Conservation (phyloP, 768 basidiomycete species). For the Tylopilus rubrobrunneus region DNA sequence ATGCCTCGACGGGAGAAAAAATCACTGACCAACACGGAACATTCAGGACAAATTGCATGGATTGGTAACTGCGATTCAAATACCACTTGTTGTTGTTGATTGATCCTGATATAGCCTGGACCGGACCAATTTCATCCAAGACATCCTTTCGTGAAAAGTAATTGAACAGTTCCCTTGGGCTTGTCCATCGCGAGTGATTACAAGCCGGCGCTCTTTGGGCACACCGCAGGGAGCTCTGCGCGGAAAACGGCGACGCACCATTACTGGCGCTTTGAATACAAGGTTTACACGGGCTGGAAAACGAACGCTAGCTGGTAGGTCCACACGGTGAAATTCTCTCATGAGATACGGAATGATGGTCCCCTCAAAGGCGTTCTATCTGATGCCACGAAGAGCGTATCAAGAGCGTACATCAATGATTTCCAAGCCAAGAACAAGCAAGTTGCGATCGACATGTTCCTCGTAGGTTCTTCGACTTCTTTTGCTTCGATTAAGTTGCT, state of each 20-base stretch:
- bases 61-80: slow-evolving; percentile 57
- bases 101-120: slow-evolving; percentile 62
- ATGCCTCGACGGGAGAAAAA: slow-evolving; percentile 57
- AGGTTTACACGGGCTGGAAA: slow-evolving; percentile 95
- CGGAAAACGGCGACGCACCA: slow-evolving; percentile 91
- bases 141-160: slow-evolving; percentile 80
- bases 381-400: slow-evolving; percentile 95
- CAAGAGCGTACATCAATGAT: slow-evolving; percentile 95
- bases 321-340: no score
- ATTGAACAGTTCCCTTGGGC: slow-evolving; percentile 79
- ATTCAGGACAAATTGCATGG: slow-evolving; percentile 93
- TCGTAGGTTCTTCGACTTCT: slow-evolving; percentile 49
- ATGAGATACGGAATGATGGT: background rate
- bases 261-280: slow-evolving; percentile 91
- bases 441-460: slow-evolving; percentile 89
- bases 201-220: slow-evolving; percentile 70
- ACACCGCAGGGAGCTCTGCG: slow-evolving; percentile 92
- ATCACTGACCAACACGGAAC: slow-evolving; percentile 90
- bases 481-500: slow-evolving; percentile 4
- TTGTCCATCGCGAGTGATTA: slow-evolving; percentile 76
- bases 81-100: background rate
- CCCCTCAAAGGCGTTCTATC: slow-evolving; percentile 69
- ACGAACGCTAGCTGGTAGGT: slow-evolving; percentile 78
- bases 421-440: slow-evolving; percentile 97
- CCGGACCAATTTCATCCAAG: slow-evolving; percentile 96